Evolutionary conservation across 495 filamentous ascomycete genomes (phyloP).

Genomic region (Annulohypoxylon maeteangense): DNA sequence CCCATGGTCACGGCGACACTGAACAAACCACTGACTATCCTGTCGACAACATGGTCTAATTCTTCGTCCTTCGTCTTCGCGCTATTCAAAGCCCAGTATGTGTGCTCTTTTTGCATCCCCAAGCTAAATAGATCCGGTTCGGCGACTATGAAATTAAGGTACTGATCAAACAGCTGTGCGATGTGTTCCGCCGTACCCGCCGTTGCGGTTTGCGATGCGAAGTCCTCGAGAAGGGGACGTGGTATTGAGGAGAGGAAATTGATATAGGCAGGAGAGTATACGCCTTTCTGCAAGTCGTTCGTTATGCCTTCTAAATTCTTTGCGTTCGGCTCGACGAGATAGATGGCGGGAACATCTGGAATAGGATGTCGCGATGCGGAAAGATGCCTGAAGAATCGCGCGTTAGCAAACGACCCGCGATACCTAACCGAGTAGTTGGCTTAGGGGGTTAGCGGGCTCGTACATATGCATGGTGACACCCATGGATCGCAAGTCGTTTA

Average conservation of each 20-base stretch:
- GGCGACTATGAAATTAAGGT: slow-evolving; percentile 95
- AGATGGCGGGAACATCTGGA: slow-evolving; percentile 95
- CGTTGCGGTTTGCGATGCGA: slow-evolving; percentile 85
- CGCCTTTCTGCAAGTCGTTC: slow-evolving; percentile 82
- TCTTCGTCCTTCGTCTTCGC: slow-evolving; percentile 89
- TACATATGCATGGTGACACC: slow-evolving; percentile 98
- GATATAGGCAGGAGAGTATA: slow-evolving; percentile 95
- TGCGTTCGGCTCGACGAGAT: slow-evolving; percentile 88
- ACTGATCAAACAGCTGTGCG: slow-evolving; percentile 94
- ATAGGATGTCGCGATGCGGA: slow-evolving; percentile 86
- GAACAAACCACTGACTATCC: slow-evolving; percentile 92
- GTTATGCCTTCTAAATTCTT: slow-evolving; percentile 85
- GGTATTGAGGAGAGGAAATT: slow-evolving; percentile 98
- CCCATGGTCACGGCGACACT: slow-evolving; percentile 98
- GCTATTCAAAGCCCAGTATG: slow-evolving; percentile 96
- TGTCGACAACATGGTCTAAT: slow-evolving; percentile 85
- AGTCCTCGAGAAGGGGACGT: slow-evolving; percentile 92
- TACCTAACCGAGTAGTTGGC: not conserved
- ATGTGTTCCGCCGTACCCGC: slow-evolving; percentile 87
- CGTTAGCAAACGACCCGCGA: slow-evolving; percentile 17
- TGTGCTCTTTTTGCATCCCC: slow-evolving; percentile 82
- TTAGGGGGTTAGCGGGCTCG: not conserved
- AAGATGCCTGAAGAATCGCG: slow-evolving; percentile 69
- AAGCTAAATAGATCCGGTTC: slow-evolving; percentile 97
- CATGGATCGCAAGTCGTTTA: slow-evolving; percentile 90